Base-by-base conservation (phyloP, 768 basidiomycete genomes). In the Suillus americanus region DNA sequence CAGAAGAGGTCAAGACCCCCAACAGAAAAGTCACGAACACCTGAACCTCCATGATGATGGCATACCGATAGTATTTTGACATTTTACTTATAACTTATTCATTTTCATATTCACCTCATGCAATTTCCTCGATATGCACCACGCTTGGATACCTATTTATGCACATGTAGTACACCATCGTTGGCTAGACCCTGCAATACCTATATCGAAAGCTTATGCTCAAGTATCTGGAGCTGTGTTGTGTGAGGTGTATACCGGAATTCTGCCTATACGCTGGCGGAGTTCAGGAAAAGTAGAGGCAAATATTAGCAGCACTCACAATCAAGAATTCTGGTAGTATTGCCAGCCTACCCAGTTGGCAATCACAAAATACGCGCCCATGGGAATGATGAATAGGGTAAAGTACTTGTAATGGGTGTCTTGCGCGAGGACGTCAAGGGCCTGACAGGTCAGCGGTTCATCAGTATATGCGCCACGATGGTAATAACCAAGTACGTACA, bases 291-390 rank as follows among this genome's bases (percentile, higher is more conserved):
- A 41, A 12, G 18, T 3, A 20, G 25, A 59, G 18, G 18, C 25
- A 59, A 41, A 41, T 4, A 59, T 12, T 63, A 64, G 5, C 64
- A 63, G 60, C 43, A 40, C 28, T 40, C 20, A 35, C 50, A 5
- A 48, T 86, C 76, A 96, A 13, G 94, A 94, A 75, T 95, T 95
- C 51, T 91, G 87, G 74, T 94, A 98, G 76, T 94, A 97, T 76
- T 98, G 95, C 95, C 95, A 98, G 48, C 96, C 96, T 45, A 97
- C 93, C 97, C 97, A 99, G 72, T 98, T 98, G 48, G 95, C 94
- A 71, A 99, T 99, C 61, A 94, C 91, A 75, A 95, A 97, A 77
- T 94, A 95, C 46, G 90, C 82, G 12, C 83, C 86, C 9, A 89
- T 89, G 14, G 97, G 95, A 53, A 98, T 83, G 51, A 95, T 80